Conservation (phyloP, 352 stramenopile species). For the Discostella stelligera region DNA sequence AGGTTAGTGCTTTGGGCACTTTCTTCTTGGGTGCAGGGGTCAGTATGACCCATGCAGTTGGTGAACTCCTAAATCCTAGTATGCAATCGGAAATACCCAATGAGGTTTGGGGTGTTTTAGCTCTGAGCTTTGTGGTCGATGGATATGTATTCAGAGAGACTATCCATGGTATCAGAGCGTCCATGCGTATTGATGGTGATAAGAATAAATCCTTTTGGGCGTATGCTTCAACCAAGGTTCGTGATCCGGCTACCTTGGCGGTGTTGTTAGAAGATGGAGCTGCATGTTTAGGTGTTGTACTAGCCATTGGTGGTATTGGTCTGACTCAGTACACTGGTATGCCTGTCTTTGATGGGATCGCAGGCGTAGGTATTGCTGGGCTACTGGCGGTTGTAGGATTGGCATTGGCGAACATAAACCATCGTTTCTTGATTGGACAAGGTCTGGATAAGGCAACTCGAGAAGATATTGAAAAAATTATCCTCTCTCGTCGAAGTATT, state of each 20-base stretch:
- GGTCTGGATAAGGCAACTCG: constrained; percentile 88
- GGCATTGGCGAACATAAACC: constrained; percentile 91
- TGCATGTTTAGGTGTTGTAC: constrained; percentile 94
- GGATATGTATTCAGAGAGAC: constrained; percentile 93
- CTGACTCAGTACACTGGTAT: constrained; percentile 90
- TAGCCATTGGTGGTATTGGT: constrained; percentile 91
- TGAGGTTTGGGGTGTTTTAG: constrained; percentile 95
- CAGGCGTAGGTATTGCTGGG: constrained; percentile 92
- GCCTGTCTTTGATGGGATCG: constrained; percentile 93
- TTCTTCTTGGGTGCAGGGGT: constrained; percentile 96
- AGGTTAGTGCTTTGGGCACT: constrained; percentile 91
- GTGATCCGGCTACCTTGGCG: constrained; percentile 96
- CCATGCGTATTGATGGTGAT: constrained; percentile 28
- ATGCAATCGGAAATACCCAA: constrained; percentile 84
- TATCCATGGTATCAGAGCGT: constrained; percentile 79
- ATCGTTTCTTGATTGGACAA: constrained; percentile 94
- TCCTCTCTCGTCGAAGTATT: constrained; percentile 88
- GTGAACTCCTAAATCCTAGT: constrained; percentile 77
- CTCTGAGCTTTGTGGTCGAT: constrained; percentile 92
- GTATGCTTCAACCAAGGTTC: constrained; percentile 64
- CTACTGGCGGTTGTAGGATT: constrained; percentile 90
- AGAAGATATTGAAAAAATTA: constrained; percentile 86
- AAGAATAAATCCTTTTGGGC: constrained; percentile 58
- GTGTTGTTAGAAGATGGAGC: constrained; percentile 96
- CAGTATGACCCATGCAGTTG: constrained; percentile 89